phyloP scores from a whole-genome alignment of 163 green algal species.

The Chloroidium sp. region DNA sequence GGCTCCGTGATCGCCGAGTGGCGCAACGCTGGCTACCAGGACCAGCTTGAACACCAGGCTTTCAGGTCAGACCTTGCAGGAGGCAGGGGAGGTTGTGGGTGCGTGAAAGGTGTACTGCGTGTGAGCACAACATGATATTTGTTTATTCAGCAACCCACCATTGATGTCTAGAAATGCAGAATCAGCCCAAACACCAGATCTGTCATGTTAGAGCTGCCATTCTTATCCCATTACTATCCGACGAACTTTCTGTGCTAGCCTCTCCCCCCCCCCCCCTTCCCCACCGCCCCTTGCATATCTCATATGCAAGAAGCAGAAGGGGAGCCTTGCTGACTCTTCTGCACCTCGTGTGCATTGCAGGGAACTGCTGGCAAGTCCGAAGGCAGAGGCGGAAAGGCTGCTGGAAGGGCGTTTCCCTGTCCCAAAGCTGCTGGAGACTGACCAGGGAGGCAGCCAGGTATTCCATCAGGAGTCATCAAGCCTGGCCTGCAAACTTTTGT shows the following conservation, averaged over 20 bases:
- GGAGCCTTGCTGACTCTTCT: neutral
- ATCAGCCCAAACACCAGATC: too few species aligned
- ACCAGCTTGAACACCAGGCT: slow-evolving; percentile 75
- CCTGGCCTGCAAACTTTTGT: neutral
- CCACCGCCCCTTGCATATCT: too few species aligned
- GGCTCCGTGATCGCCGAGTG: slow-evolving; percentile 85
- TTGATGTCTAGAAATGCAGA: too few species aligned
- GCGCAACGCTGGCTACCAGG: slow-evolving; percentile 88
- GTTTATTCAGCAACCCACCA: too few species aligned
- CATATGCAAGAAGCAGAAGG: neutral
- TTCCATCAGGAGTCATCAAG: neutral
- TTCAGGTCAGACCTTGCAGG: slow-evolving; percentile 42
- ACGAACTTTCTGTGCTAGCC: neutral
- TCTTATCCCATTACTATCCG: neutral
- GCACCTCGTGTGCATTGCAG: slow-evolving; percentile 1
- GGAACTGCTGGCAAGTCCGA: slow-evolving; percentile 26
- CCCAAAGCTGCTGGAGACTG: slow-evolving; percentile 84
- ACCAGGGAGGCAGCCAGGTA: slow-evolving; percentile 81
- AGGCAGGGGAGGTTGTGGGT: too few species aligned
- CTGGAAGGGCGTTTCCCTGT: slow-evolving; percentile 74
- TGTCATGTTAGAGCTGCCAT: neutral
- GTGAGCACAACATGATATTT: too few species aligned
- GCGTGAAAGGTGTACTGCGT: too few species aligned
- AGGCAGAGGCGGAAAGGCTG: slow-evolving; percentile 67
- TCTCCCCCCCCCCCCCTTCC: neutral